Evolutionary conservation across 2,329 filamentous ascomycete genomes (phyloP), one percentile per base, ranked within the genome.

Genomic region (Coleophoma crateriformis): DNA sequence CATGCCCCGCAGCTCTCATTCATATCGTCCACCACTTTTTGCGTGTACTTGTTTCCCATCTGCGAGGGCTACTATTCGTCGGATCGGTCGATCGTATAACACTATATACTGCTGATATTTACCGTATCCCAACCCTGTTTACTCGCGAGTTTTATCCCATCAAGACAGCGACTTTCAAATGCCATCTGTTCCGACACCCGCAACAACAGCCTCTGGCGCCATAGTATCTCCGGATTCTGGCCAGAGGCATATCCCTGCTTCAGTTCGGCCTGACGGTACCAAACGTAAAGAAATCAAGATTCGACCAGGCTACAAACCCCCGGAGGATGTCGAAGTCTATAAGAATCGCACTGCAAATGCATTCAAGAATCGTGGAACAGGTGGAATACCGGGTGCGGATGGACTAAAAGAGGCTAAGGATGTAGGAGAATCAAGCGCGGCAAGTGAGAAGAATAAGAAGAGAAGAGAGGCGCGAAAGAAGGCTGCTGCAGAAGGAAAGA

Each of bases 311-410:
- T 99, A 96, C 70, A 84, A 85, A 33, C 95, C 94, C 1, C 90
- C 91, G 1, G 94, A 99, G 71, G 94, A 99, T 69, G 86, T 97
- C 55, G 90, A 96, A 65, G 77, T 96, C 42, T 99, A 99, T 79
- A 95, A 90, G 73, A 96, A 95, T 69, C 85, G 88, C 50, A 90
- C 85, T 1, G 91, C 91, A 45, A 87, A 94, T 66, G 83, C 82
- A 45, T 96, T 88, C 72, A 90, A 90, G 64, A 90, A 82, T 59
- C 83, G 89, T 47, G 82, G 80, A 22, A 77, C 73, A 54, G 83
- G 80, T 50, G 86, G 80, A 19, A 79, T 96, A 4, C 88, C 90
- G 4, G 92, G 92, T 20, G 87, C 90, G 1, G 80, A 79, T 43
- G 77, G 78, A 5, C 58, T 79, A 46, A 68, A 72, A 49, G 27